Evolutionary conservation across 306 rosid species (phyloP), one percentile per base, ranked within the genome.

Genomic region (Cucurbita maxima): DNA sequence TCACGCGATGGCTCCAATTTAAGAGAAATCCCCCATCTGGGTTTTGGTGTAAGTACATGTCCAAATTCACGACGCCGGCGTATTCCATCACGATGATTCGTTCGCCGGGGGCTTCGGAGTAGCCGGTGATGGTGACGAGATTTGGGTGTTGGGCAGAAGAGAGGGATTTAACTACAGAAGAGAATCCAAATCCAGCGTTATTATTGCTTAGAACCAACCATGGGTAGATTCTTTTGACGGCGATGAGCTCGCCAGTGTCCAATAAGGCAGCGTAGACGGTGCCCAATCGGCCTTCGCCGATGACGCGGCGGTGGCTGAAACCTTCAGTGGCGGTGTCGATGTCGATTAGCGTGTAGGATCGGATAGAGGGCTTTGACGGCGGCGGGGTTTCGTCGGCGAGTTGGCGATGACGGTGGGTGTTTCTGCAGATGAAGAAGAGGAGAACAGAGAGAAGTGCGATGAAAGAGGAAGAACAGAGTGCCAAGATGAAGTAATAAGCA

Each of bases 91-190:
- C 57, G 62, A 94, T 76, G 62, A 90, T 78, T 73, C 98, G 85
- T 79, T 94, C 98, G 6, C 98, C 98, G 0, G 97, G 90, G 1
- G 89, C 98, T 80, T 94, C 97, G 0, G 96, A 86, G 78, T 79
- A 90, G 3, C 97, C 97, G n/a, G 82, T 25, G 14, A 94, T 88
- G 1, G 96, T 86, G 4, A 94, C 94, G 15, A 90, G 51, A 69
- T 90, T 83, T 30, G 94, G 92, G 79, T 94, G 94, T 16, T 89
- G 96, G 7, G 97, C 96, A 34, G 71, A 74, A 20, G 96, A 88
- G 50, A 94, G 88, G 56, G 88, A 79, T 40, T 84, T 80, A 22
- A 93, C 66, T 5, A 83, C 77, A 0, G 89, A 80, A 4, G 92
- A 87, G 75, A 93, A 88, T 0, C 96, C 88, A 18, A 86, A 83